Conservation (phyloP, 2,329 filamentous ascomycete species). For the Colletotrichum camelliae region DNA sequence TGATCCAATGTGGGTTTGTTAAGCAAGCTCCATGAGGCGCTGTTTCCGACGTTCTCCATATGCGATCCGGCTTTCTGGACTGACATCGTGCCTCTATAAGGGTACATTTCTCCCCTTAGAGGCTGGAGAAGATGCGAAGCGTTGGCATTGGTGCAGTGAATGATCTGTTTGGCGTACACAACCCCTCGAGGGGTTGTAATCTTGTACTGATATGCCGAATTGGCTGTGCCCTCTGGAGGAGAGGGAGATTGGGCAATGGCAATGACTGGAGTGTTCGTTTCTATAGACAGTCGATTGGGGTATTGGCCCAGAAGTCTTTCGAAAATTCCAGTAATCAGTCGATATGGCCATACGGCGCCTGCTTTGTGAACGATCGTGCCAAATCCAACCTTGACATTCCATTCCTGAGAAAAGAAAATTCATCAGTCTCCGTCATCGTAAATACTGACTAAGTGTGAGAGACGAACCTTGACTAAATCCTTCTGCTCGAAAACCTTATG, state of each 20-base stretch:
- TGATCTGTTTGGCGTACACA: neutral
- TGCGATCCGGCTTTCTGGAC: neutral
- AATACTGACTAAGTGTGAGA: neutral
- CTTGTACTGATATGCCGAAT: neutral
- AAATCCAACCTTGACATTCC: neutral
- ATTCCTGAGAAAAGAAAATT: neutral
- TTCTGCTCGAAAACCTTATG: neutral
- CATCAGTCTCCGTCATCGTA: accelerated
- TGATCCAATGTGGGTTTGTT: neutral
- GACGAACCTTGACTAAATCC: neutral
- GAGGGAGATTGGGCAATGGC: neutral
- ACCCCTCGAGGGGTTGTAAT: neutral
- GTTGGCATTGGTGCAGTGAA: neutral
- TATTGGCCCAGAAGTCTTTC: neutral
- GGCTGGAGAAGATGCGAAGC: neutral
- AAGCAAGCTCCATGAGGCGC: neutral
- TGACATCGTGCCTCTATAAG: neutral
- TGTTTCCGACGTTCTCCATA: neutral
- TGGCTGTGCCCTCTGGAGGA: too few relatives aligned
- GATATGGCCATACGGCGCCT: neutral
- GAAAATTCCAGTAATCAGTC: neutral
- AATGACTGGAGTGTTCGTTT: neutral
- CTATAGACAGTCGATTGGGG: neutral
- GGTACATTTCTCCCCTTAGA: neutral
- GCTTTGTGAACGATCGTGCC: neutral